phyloP scores from a whole-genome alignment of 345 rosid genomes.

The Citrus cavaleriei region DNA sequence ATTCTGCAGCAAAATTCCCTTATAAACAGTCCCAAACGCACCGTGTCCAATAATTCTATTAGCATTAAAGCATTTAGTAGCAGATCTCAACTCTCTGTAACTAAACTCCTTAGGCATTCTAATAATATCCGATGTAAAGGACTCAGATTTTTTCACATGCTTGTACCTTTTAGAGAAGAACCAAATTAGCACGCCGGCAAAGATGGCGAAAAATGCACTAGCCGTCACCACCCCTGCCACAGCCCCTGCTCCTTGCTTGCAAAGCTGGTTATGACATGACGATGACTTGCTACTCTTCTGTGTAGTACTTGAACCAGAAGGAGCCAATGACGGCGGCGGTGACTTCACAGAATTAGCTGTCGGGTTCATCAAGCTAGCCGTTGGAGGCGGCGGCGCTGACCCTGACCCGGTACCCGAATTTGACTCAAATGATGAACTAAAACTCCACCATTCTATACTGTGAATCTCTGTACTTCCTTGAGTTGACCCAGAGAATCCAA shows the following conservation, averaged over 20 bases:
- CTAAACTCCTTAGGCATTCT: slow-evolving; percentile 89
- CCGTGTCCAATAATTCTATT: slow-evolving; percentile 83
- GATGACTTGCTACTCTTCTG: slow-evolving; percentile 40
- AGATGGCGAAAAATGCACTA: slow-evolving; percentile 78
- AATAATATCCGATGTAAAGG: slow-evolving; percentile 70
- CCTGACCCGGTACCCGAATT: slow-evolving; percentile 27
- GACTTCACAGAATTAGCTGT: slow-evolving; percentile 61
- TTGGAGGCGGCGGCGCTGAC: slow-evolving; percentile 47
- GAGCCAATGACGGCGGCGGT: slow-evolving; percentile 65
- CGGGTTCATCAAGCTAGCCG: slow-evolving; percentile 55
- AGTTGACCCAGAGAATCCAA: slow-evolving; percentile 97
- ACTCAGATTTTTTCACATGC: slow-evolving; percentile 46
- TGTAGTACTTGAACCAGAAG: slow-evolving; percentile 33
- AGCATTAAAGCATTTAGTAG: slow-evolving; percentile 70
- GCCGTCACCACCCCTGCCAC: slow-evolving; percentile 97
- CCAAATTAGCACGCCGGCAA: slow-evolving; percentile 77
- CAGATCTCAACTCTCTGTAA: slow-evolving; percentile 76
- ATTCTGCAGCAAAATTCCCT: slow-evolving; percentile 60
- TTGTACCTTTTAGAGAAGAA: slow-evolving; percentile 58
- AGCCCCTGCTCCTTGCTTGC: slow-evolving; percentile 83
- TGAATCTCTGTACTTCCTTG: slow-evolving; percentile 98
- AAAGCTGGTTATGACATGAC: slow-evolving; percentile 78
- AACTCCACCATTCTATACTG: slow-evolving; percentile 96
- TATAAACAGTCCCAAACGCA: slow-evolving; percentile 91
- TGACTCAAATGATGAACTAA: slow-evolving; percentile 63